These are phyloP conservation scores for Asclepias syriaca DNA, from an alignment of 257 asterid genomes.

Conservation along the genomic window DNA sequence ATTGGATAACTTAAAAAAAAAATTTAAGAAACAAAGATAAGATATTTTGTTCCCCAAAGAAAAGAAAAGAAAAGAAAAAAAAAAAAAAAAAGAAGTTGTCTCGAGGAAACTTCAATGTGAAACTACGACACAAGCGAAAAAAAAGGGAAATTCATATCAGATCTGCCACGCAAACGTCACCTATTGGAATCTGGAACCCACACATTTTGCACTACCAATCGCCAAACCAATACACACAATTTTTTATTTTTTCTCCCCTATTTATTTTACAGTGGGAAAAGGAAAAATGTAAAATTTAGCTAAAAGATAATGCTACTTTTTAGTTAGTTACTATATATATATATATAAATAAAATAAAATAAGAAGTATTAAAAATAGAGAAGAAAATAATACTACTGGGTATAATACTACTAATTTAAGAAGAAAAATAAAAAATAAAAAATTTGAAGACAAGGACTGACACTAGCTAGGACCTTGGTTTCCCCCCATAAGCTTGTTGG, in stretches of 20 bases:
- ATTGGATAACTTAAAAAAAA: too few relatives aligned
- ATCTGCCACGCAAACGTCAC: too few relatives aligned
- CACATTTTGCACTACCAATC: background rate
- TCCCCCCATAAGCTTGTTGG: constrained; percentile 79
- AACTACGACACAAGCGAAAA: too few relatives aligned
- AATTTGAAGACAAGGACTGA: constrained; percentile 14
- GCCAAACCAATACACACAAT: too few relatives aligned
- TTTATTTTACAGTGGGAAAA: background rate
- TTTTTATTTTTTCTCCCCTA: background rate
- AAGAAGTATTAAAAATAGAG: background rate
- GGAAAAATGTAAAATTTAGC: background rate
- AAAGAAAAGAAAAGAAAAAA: too few relatives aligned
- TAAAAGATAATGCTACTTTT: background rate
- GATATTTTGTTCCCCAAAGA: too few relatives aligned
- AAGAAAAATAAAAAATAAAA: background rate
- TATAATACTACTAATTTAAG: background rate
- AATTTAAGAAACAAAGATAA: too few relatives aligned
- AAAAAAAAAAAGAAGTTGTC: too few relatives aligned
- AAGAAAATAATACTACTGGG: background rate
- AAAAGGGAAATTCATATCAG: too few relatives aligned
- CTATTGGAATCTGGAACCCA: background rate
- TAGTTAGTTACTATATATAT: background rate
- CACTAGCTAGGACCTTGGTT: constrained; percentile 40
- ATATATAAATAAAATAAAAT: background rate
- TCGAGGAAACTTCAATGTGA: too few relatives aligned